Evolutionary conservation across 2,329 filamentous ascomycete species (phyloP), one percentile per base, ranked within the genome.

Genomic region (Arthrocladium fulminans): DNA sequence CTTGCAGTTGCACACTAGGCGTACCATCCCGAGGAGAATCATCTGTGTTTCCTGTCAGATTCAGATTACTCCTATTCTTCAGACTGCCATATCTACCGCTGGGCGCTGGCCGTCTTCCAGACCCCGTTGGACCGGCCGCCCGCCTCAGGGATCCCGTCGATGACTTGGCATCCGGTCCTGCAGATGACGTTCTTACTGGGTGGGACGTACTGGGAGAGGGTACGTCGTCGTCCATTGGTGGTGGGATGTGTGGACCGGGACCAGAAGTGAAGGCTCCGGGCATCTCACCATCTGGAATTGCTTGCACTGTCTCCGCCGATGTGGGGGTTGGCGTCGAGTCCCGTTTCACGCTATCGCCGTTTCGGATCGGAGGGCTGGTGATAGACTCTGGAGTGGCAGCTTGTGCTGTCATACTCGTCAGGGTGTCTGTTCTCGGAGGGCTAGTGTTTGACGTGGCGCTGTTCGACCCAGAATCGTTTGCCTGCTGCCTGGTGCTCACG

Each of bases 1-100:
- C 84, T 59, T 80, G 79, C 59, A 88, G 70, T 56, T 79, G 81
- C 37, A 88, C 49, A 7, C 44, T 38, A 2, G 34, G 45, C 38
- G 38, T 48, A 49, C 38, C 48, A 37, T 37, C 48, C 51, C 47
- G 49, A 22, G 8, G 7, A 35, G 38, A 19, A 13, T 45, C 15
- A 27, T 19, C 17, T 39, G 29, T 9, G 46, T 41, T 60, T 58
- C 47, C 63, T 63, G 49, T 56, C 50, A 42, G 65, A 27, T 41
- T 53, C 40, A 52, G 23, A 38, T 68, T 65, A 51, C 64, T 63
- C 54, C 70, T 66, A 50, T 62, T 64, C 34, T 59, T 63, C 40
- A 67, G 42, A 54, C 64, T 65, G 51, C 61, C 65, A 29, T 61
- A 57, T 49, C 63, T 63, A 53, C 64, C 63, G 35, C 58, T 60